These are phyloP conservation scores for Elongisporangium senticosum DNA, from an alignment of 352 stramenopile species.

Conservation along the genomic window DNA sequence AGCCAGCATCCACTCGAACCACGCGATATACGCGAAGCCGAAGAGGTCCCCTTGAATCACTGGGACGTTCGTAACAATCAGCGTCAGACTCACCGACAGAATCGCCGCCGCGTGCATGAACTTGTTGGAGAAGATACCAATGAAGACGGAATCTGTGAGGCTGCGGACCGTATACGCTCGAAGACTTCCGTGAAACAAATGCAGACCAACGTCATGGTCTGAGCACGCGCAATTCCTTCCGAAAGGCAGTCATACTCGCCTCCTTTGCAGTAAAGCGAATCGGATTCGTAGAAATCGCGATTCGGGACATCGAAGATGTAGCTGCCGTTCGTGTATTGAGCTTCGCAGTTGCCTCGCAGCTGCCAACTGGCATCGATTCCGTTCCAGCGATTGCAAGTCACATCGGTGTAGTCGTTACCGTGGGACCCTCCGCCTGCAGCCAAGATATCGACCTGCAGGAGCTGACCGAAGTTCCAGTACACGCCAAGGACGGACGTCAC, in stretches of 20 bases:
- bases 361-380: slow-evolving; percentile 42
- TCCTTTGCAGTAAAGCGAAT: slow-evolving; percentile 41
- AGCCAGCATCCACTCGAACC: slow-evolving; percentile 51
- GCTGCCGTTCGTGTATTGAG: slow-evolving; percentile 27
- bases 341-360: slow-evolving; percentile 49
- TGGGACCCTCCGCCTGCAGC: slow-evolving; percentile 31
- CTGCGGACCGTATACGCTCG: slow-evolving; percentile 72
- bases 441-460: slow-evolving; percentile 53
- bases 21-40: slow-evolving; percentile 60
- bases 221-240: slow-evolving; percentile 45
- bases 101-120: slow-evolving; percentile 51
- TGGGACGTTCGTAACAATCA: slow-evolving; percentile 47
- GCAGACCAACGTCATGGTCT: slow-evolving; percentile 73
- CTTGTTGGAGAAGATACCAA: slow-evolving; percentile 59
- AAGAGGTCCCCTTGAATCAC: slow-evolving; percentile 61
- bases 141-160: slow-evolving; percentile 60
- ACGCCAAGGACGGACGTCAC: slow-evolving; percentile 50
- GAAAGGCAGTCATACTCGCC: slow-evolving; percentile 57
- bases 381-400: slow-evolving; percentile 54
- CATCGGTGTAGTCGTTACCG: slow-evolving; percentile 41
- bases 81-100: slow-evolving; percentile 48
- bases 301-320: slow-evolving; percentile 44
- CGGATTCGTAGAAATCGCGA: slow-evolving; percentile 27
- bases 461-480: slow-evolving; percentile 65
- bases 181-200: slow-evolving; percentile 71